A percentile compares a stretch with the other conserved stretches of the same genome.
Evolutionary conservation across 202 grass and related monocot genomes (phyloP).

Genomic region (Panicum hallii): DNA sequence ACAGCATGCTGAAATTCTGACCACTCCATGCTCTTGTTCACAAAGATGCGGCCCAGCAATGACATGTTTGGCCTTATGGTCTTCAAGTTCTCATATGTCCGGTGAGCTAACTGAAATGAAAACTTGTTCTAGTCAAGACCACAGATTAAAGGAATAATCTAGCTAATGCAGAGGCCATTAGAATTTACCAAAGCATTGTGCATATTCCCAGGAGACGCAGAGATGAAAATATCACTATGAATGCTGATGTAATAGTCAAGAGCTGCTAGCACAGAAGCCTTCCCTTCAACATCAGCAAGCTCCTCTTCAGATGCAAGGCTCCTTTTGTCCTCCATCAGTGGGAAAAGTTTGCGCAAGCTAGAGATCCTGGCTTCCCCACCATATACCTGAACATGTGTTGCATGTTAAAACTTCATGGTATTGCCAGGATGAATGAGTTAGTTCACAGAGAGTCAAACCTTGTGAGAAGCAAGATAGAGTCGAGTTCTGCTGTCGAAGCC

Average conservation of each 20-base stretch:
- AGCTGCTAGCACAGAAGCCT: slow-evolving; percentile 89
- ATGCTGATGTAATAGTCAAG: slow-evolving; percentile 94
- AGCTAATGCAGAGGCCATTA: not conserved
- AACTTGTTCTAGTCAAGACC: slow-evolving; percentile 20
- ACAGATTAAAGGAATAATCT: not conserved
- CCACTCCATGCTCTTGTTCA: slow-evolving; percentile 90
- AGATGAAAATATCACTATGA: slow-evolving; percentile 87
- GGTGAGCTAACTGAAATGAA: slow-evolving; percentile 67
- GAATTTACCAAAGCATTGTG: slow-evolving; percentile 87
- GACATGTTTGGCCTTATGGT: slow-evolving; percentile 91
- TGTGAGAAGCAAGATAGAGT: slow-evolving; percentile 97
- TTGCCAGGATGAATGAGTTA: not conserved
- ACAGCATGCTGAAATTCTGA: slow-evolving; percentile 67
- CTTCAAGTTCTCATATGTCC: slow-evolving; percentile 80
- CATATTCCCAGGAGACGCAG: slow-evolving; percentile 92
- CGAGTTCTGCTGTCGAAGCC: slow-evolving; percentile 75
- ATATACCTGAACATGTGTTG: slow-evolving; percentile 65
- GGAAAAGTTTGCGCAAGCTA: slow-evolving; percentile 79
- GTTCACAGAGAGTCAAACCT: slow-evolving; percentile 50
- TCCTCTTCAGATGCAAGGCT: slow-evolving; percentile 78
- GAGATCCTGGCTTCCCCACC: slow-evolving; percentile 81
- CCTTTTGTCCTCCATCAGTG: slow-evolving; percentile 85
- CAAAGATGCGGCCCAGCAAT: slow-evolving; percentile 79
- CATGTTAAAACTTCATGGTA: slow-evolving; percentile 34
- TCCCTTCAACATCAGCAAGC: slow-evolving; percentile 74